A percentile compares a stretch with the other conserved stretches of the same genome.
phyloP scores from a whole-genome alignment of 768 basidiomycete genomes.

The Exidia glandulosa region DNA sequence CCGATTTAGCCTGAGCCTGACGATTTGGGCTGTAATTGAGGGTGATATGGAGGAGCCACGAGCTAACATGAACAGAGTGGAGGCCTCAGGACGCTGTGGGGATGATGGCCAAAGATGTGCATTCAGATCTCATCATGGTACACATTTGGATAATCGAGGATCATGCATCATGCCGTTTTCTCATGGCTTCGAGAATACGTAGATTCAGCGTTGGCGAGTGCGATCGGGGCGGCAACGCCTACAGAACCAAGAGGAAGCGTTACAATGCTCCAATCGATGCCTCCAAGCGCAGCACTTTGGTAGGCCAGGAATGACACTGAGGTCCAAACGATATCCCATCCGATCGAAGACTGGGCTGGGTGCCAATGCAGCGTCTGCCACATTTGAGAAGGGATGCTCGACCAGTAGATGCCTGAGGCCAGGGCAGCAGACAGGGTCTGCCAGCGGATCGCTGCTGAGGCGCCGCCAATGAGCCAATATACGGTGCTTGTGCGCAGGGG shows the following conservation, averaged over 20 bases:
- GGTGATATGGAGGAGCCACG: too few species aligned
- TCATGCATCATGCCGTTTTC: too few species aligned
- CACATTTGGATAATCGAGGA: too few species aligned
- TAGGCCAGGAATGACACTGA: slow-evolving; percentile 28
- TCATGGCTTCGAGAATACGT: too few species aligned
- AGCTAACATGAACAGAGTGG: too few species aligned
- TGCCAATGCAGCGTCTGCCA: slow-evolving; percentile 35
- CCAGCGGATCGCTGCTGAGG: slow-evolving; percentile 13
- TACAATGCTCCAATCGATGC: neutral
- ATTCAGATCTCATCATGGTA: too few species aligned
- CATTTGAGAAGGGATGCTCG: slow-evolving; percentile 15
- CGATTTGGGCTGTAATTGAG: too few species aligned
- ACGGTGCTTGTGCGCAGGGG: neutral
- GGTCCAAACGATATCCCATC: slow-evolving; percentile 56
- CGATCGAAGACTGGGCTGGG: slow-evolving; percentile 54
- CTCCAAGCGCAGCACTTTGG: neutral
- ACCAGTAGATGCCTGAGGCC: slow-evolving; percentile 25
- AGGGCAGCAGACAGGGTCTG: slow-evolving; percentile 4
- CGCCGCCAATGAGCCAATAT: too few species aligned
- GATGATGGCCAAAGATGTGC: too few species aligned
- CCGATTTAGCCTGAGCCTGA: too few species aligned
- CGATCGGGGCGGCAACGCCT: neutral
- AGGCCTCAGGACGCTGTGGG: too few species aligned
- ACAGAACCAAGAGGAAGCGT: neutral
- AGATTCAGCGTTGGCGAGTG: too few species aligned